A percentile compares a stretch with the other conserved stretches of the same genome.
Conservation (phyloP, 2,329 filamentous ascomycete species). For the Fusarium liriodendri region DNA sequence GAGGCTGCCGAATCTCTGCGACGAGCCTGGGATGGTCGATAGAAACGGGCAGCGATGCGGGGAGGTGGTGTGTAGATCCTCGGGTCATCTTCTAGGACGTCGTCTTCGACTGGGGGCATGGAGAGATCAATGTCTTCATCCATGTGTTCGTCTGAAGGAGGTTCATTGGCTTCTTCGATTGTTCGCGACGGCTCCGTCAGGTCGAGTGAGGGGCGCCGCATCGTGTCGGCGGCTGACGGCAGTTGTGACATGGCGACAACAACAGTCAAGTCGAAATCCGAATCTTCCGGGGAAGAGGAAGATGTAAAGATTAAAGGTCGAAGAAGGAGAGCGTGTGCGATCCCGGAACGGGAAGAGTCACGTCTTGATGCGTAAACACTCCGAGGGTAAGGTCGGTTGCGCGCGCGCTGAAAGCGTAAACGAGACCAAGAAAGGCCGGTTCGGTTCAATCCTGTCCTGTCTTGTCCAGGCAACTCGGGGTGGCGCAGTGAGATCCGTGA, state of each 20-base stretch:
- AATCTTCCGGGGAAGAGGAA: neutral
- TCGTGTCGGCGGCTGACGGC: slow-evolving; percentile 45
- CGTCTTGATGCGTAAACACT: slow-evolving; percentile 9
- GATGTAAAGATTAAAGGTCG: neutral
- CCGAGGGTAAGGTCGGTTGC: slow-evolving; percentile 5
- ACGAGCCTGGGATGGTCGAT: slow-evolving; percentile 72
- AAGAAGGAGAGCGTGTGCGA: slow-evolving; percentile 3
- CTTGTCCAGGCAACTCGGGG: slow-evolving; percentile 14
- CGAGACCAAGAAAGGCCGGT: neutral
- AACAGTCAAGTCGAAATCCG: neutral
- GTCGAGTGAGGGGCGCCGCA: slow-evolving; percentile 57
- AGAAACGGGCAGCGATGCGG: slow-evolving; percentile 83
- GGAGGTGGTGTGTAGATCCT: slow-evolving; percentile 73
- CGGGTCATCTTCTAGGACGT: slow-evolving; percentile 48
- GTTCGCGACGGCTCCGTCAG: slow-evolving; percentile 56
- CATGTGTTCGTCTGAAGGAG: slow-evolving; percentile 46
- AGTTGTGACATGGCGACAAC: slow-evolving; percentile 27
- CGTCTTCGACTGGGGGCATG: slow-evolving; percentile 53
- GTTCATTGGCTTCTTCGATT: slow-evolving; percentile 49
- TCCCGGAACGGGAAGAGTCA: slow-evolving; percentile 4
- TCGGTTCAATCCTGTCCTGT: neutral
- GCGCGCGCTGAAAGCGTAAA: slow-evolving; percentile 22
- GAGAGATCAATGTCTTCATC: slow-evolving; percentile 51
- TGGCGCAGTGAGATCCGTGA: slow-evolving; percentile 35
- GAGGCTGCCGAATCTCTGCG: slow-evolving; percentile 82